Base-by-base conservation (phyloP, 148 eudicot genomes). In the Heliamphora exappendiculata region DNA sequence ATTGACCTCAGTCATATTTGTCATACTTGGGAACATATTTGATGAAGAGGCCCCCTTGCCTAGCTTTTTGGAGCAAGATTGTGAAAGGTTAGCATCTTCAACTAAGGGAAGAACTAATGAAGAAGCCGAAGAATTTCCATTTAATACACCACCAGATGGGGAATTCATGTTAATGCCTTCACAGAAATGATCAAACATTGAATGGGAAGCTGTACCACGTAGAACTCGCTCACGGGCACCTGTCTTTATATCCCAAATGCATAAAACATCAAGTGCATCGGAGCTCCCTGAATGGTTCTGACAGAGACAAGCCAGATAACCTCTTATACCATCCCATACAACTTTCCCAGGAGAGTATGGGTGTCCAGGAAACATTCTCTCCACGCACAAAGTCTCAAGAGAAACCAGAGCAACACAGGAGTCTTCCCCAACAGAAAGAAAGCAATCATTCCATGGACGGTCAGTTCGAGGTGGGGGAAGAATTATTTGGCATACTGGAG, bases 291-390 rank as follows among this genome's bases (percentile, higher is more conserved):
- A 84, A 54, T 70, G 84, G 81, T 78, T 84, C 67, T 77, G 89
- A 60, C 91, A 96, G 44, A 93, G 89, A 84, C 98, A 93, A 28
- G 97, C 98, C 79, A 96, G 70, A 81, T 93, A 96, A 78, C 97
- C 94, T 78, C 91, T 87, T 75, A 70, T 77, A 77, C 91, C 81
- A 88, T 96, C 98, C 99, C 99, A 96, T 78, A 87, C 80, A 78
- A 96, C 98, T 83, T 85, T 90, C 50, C 84, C 78, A 55, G 97
- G 98, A 85, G 81, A 84, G 75, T 75, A 77, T 65, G 90, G 87
- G 77, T 96, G 98, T 57, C 99, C 99, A 73, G 99, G 97, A 86
- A 96, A 96, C 86, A 93, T 83, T 83, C 99, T 91, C 89, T 96
- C 99, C 76, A 86, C 94, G 44, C 86, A 86, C 82, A 91, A 87